A percentile compares a stretch with the other conserved stretches of the same genome.
Evolutionary conservation across 75 land plant genomes (phyloP).

Genomic region (Isoetes taiwanensis): DNA sequence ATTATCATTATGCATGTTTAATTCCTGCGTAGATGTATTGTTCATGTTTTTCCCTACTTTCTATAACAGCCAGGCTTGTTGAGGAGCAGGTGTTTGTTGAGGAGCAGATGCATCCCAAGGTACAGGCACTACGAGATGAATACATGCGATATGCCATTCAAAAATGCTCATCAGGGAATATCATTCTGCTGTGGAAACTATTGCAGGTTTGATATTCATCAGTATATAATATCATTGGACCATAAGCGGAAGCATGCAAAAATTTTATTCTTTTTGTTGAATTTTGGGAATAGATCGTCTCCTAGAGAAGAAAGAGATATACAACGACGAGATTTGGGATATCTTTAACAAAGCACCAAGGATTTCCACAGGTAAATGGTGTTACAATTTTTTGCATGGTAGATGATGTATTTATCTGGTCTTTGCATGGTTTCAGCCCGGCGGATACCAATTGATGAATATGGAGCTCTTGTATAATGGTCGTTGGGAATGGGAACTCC

Average conservation of each 20-base stretch:
- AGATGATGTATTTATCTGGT: not conserved
- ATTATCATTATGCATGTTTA: no score
- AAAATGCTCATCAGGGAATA: slow-evolving; percentile 70
- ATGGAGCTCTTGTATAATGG: slow-evolving; percentile 84
- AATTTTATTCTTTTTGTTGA: slow-evolving; percentile 39
- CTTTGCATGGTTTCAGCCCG: slow-evolving; percentile 31
- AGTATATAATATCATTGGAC: no score
- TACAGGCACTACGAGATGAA: slow-evolving; percentile 80
- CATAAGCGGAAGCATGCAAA: no score
- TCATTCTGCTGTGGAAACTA: slow-evolving; percentile 79
- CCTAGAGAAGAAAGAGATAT: slow-evolving; percentile 64
- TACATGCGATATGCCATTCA: slow-evolving; percentile 82
- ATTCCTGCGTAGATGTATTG: no score
- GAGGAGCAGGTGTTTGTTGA: slow-evolving; percentile 92
- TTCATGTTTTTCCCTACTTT: no score
- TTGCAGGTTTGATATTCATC: slow-evolving; percentile 49
- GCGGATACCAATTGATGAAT: slow-evolving; percentile 68
- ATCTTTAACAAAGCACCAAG: slow-evolving; percentile 61
- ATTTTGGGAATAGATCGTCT: slow-evolving; percentile 63
- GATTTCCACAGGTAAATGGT: slow-evolving; percentile 80
- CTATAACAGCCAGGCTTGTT: slow-evolving; percentile 74
- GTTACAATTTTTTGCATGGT: not conserved
- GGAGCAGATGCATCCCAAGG: slow-evolving; percentile 89
- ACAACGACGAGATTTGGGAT: slow-evolving; percentile 74
- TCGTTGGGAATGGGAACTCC: slow-evolving; percentile 87